Percentiles rank a stretch among this genome's conserved stretches.
Evolutionary conservation across 495 filamentous ascomycete species (phyloP).

Genomic region (Podospora australis): DNA sequence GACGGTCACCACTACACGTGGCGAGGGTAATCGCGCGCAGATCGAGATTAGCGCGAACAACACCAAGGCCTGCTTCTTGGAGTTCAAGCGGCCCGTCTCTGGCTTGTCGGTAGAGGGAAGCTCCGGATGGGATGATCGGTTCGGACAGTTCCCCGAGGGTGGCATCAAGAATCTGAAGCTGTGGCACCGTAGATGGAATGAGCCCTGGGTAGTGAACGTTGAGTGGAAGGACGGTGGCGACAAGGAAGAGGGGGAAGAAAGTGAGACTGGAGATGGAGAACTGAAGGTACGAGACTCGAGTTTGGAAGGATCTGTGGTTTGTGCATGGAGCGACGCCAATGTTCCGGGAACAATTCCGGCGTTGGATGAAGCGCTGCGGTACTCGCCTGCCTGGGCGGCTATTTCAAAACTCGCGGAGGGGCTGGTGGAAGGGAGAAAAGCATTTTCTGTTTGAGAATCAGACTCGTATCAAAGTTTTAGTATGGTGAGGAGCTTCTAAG

Average conservation of each 20-base stretch:
- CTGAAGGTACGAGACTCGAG: slow-evolving; percentile 26
- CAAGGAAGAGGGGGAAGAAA: slow-evolving; percentile 11
- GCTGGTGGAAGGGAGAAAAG: slow-evolving; percentile 64
- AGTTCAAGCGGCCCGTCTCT: slow-evolving; percentile 25
- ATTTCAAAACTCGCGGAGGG: slow-evolving; percentile 70
- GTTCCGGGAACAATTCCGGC: slow-evolving; percentile 67
- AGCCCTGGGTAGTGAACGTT: slow-evolving; percentile 69
- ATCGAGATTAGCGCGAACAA: slow-evolving; percentile 24
- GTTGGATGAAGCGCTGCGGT: slow-evolving; percentile 72
- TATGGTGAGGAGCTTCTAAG: too few species aligned
- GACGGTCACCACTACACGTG: slow-evolving; percentile 21
- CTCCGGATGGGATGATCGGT: slow-evolving; percentile 57
- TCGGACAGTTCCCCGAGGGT: slow-evolving; percentile 56
- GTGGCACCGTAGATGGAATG: slow-evolving; percentile 65
- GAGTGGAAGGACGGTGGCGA: slow-evolving; percentile 47
- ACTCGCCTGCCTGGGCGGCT: slow-evolving; percentile 70
- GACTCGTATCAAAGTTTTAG: too few species aligned
- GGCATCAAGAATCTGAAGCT: slow-evolving; percentile 32
- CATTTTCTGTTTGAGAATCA: slow-evolving; percentile 28
- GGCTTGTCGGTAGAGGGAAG: slow-evolving; percentile 22
- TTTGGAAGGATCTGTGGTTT: slow-evolving; percentile 65
- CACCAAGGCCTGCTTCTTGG: slow-evolving; percentile 29
- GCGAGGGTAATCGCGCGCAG: slow-evolving; percentile 14
- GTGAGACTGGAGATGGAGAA: slow-evolving; percentile 23
- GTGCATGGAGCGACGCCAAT: slow-evolving; percentile 87